phyloP scores from a whole-genome alignment of 2,329 filamentous ascomycete species.

The Calonectria henricotiae region DNA sequence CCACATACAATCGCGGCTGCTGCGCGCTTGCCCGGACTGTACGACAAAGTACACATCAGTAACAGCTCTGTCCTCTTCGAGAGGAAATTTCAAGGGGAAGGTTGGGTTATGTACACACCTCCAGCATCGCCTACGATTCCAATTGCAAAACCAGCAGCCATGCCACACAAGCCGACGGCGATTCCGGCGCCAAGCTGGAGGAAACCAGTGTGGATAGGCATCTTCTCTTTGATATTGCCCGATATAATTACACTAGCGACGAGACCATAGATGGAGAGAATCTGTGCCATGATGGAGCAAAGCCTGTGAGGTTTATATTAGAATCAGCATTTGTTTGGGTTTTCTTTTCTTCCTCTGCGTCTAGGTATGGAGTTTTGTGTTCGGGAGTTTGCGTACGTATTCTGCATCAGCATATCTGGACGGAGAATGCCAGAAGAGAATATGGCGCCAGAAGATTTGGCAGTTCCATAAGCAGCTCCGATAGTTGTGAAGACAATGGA shows the following conservation, averaged over 20 bases:
- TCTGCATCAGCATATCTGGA: conserved; percentile 64
- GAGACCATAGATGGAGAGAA: conserved; percentile 66
- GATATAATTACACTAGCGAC: conserved; percentile 65
- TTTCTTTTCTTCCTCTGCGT: not conserved
- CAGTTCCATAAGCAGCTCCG: conserved; percentile 64
- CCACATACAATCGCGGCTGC: conserved; percentile 65
- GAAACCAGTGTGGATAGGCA: conserved; percentile 63
- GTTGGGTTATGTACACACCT: conserved; percentile 52
- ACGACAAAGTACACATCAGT: not conserved
- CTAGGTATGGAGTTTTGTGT: not conserved
- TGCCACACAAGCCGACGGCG: conserved; percentile 63
- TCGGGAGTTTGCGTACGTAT: conserved; percentile 54
- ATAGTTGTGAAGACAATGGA: conserved; percentile 70
- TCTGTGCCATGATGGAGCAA: conserved; percentile 66
- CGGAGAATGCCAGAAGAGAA: conserved; percentile 63
- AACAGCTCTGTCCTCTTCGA: not conserved
- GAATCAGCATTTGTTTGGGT: conserved; percentile 33
- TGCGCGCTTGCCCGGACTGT: conserved; percentile 65
- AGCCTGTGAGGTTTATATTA: conserved; percentile 47
- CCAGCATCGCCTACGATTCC: conserved; percentile 66
- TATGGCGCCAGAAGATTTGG: conserved; percentile 63
- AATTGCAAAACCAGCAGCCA: conserved; percentile 65
- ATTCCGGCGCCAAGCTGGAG: conserved; percentile 64
- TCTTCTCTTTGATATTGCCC: conserved; percentile 59
- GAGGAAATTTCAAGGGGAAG: not conserved